A percentile compares a stretch with the other conserved stretches of the same genome.
These are phyloP conservation scores for Dryas alaskensis DNA, from an alignment of 306 rosid species.

Conservation along the genomic window DNA sequence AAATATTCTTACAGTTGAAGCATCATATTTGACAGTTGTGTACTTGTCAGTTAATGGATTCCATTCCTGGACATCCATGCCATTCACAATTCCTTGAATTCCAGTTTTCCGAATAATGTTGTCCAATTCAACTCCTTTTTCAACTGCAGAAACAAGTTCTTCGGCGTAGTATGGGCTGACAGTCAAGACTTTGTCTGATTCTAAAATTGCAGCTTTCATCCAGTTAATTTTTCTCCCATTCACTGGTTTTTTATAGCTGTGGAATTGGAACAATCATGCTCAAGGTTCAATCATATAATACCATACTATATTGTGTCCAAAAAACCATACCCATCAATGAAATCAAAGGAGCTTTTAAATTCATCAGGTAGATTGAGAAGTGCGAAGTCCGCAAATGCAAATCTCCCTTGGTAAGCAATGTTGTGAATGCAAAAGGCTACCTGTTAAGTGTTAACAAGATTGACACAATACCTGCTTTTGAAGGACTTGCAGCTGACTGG, in stretches of 20 bases:
- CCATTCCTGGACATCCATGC: conserved; percentile 96
- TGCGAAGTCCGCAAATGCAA: conserved; percentile 45
- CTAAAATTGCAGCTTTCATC: conserved; percentile 74
- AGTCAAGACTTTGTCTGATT: conserved; percentile 55
- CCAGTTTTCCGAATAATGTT: conserved; percentile 46
- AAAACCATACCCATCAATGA: conserved; percentile 66
- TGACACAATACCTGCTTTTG: conserved; percentile 14
- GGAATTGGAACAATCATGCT: conserved; percentile 14
- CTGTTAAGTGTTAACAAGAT: conserved; percentile 37
- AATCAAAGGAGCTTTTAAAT: conserved; percentile 70
- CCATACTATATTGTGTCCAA: background rate
- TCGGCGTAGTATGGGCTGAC: conserved; percentile 77
- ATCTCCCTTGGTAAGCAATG: conserved; percentile 89
- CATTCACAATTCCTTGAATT: conserved; percentile 61
- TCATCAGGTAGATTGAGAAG: conserved; percentile 62
- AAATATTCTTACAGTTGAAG: conserved; percentile 45
- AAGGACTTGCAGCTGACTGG: conserved; percentile 11
- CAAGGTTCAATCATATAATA: conserved; percentile 4
- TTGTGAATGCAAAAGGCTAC: conserved; percentile 77
- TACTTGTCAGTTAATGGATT: conserved; percentile 72
- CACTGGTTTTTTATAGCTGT: conserved; percentile 58
- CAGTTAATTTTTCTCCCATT: conserved; percentile 76
- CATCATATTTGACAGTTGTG: conserved; percentile 46
- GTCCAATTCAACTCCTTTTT: conserved; percentile 69
- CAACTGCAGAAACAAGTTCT: conserved; percentile 59